Percentiles rank a stretch among this genome's conserved stretches.
phyloP scores from a whole-genome alignment of 106 monocot species.

The Dendrobium officinale region DNA sequence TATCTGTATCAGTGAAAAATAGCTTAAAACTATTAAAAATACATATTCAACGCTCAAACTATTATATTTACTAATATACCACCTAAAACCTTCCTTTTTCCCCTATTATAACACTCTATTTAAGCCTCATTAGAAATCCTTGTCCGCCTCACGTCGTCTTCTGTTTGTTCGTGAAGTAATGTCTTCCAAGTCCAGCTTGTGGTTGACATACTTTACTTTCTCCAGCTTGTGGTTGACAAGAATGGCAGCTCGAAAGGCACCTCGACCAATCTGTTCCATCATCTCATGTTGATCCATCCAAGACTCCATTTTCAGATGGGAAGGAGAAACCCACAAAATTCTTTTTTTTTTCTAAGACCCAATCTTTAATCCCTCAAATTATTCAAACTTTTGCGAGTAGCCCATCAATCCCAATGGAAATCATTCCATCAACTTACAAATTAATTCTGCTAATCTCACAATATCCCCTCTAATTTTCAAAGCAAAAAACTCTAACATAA shows the following conservation, averaged over 20 bases:
- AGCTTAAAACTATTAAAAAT: too few relatives aligned
- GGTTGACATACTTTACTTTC: slow-evolving; percentile 58
- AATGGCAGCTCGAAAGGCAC: slow-evolving; percentile 98
- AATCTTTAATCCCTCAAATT: background rate
- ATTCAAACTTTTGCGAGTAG: background rate
- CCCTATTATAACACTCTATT: too few relatives aligned
- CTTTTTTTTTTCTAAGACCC: background rate
- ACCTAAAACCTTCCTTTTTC: too few relatives aligned
- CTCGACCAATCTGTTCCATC: slow-evolving; percentile 98
- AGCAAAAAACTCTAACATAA: background rate
- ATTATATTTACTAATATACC: too few relatives aligned
- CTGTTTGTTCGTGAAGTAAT: too few relatives aligned
- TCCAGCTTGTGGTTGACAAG: slow-evolving; percentile 94
- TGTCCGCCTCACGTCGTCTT: too few relatives aligned
- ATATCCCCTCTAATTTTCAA: background rate
- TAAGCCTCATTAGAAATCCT: too few relatives aligned
- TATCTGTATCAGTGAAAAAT: too few relatives aligned
- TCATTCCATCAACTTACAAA: background rate
- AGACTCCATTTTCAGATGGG: slow-evolving; percentile 46
- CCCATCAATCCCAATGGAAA: background rate
- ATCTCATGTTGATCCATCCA: slow-evolving; percentile 97
- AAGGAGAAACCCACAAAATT: background rate
- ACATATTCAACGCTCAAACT: too few relatives aligned
- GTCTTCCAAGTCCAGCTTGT: too few relatives aligned
- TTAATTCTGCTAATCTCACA: background rate